These are phyloP conservation scores for Apiosordaria backusii DNA, from an alignment of 495 filamentous ascomycete species.

Conservation along the genomic window DNA sequence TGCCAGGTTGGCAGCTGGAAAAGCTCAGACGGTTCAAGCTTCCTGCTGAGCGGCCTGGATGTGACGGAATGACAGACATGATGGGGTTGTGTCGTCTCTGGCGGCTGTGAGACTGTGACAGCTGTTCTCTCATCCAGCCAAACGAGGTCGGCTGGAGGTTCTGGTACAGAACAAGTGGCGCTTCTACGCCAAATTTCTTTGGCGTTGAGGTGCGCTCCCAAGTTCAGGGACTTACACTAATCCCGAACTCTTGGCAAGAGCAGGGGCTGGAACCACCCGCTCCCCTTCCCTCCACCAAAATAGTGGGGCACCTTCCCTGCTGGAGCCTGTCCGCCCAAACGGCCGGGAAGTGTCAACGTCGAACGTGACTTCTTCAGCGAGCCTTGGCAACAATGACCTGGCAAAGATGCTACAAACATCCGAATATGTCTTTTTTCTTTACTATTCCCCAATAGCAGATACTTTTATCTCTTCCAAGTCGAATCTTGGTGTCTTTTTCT, in stretches of 20 bases:
- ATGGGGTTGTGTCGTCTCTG: constrained; percentile 11
- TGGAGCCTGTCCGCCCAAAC: constrained; percentile 22
- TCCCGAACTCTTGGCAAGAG: background rate
- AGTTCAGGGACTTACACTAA: constrained; percentile 6
- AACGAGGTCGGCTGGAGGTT: constrained; percentile 7
- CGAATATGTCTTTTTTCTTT: background rate
- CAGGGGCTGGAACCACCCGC: constrained; percentile 27
- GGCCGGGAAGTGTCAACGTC: constrained; percentile 17
- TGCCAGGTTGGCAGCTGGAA: background rate
- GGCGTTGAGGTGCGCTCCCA: constrained; percentile 1
- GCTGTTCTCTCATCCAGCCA: background rate
- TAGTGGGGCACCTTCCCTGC: constrained; percentile 16
- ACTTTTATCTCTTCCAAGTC: background rate
- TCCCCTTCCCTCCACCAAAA: constrained; percentile 10
- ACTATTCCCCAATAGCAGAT: background rate
- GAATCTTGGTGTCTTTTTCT: background rate
- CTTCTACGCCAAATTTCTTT: background rate
- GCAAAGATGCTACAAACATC: background rate
- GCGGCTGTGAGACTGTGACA: background rate
- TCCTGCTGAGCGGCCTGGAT: background rate
- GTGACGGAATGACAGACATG: background rate
- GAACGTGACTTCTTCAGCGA: constrained; percentile 15
- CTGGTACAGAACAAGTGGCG: constrained; percentile 9
- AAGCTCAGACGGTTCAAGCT: no score
- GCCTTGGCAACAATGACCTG: constrained; percentile 9